Evolutionary conservation across 164 flowering plant genomes (phyloP).

Genomic region (Malania oleifera): DNA sequence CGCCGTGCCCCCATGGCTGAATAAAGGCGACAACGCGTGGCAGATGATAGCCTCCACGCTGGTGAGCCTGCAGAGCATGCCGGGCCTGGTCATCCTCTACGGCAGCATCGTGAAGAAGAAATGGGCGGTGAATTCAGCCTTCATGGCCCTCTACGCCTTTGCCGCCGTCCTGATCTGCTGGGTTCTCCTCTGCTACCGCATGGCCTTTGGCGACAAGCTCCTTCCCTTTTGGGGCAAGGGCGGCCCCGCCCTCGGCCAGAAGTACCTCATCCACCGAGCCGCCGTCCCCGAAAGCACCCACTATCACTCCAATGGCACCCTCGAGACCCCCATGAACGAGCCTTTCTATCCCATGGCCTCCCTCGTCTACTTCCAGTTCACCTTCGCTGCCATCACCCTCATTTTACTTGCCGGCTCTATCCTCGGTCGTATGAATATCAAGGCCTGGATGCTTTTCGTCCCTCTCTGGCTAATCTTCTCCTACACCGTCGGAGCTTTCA

Average conservation of each 20-base stretch:
- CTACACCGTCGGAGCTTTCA: constrained; percentile 60
- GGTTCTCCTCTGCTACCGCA: constrained; percentile 45
- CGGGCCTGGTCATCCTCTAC: constrained; percentile 48
- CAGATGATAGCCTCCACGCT: constrained; percentile 45
- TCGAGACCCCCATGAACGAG: constrained; percentile 19
- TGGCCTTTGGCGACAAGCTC: constrained; percentile 49
- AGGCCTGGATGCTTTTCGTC: constrained; percentile 64
- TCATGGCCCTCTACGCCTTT: constrained; percentile 59
- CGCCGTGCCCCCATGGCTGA: constrained; percentile 41
- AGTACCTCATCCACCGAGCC: constrained; percentile 29
- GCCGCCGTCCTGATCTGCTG: constrained; percentile 55
- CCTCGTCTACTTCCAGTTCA: constrained; percentile 52
- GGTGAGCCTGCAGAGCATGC: constrained; percentile 47
- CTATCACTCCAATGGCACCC: constrained; percentile 5
- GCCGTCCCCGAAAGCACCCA: constrained; percentile 31
- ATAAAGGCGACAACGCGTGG: constrained; percentile 56
- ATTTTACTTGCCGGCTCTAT: constrained; percentile 52
- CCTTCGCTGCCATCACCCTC: constrained; percentile 56
- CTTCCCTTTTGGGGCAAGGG: constrained; percentile 52
- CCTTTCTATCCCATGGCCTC: constrained; percentile 45
- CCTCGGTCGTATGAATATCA: constrained; percentile 53
- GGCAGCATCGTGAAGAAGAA: constrained; percentile 53
- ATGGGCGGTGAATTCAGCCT: constrained; percentile 51
- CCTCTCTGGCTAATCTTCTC: constrained; percentile 60
- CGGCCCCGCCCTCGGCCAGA: constrained; percentile 38